Evolutionary conservation across 2,329 filamentous ascomycete species (phyloP).

Genomic region (Stemphylium beticola): DNA sequence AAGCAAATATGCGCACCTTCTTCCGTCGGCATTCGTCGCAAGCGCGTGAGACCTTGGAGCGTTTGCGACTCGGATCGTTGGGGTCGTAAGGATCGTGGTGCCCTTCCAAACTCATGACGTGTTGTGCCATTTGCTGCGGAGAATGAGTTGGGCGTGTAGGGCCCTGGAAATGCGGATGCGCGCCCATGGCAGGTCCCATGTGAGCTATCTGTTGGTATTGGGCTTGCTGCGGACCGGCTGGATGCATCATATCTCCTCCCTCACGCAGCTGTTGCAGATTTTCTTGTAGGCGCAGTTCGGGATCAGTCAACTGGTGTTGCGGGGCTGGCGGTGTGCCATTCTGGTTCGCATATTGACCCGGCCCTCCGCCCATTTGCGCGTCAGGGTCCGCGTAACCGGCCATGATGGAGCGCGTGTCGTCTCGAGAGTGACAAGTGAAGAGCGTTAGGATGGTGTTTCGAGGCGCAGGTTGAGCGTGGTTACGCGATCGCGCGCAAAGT

Average conservation of each 20-base stretch:
- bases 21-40: constrained; percentile 52
- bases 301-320: constrained; percentile 40
- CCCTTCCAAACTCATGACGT: constrained; percentile 47
- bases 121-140: constrained; percentile 49
- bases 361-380: constrained; percentile 41
- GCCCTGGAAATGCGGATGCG: constrained; percentile 46
- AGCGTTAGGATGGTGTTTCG: not conserved
- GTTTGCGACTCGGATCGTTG: constrained; percentile 46
- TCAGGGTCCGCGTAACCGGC: constrained; percentile 44
- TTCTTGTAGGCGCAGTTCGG: constrained; percentile 44
- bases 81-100: constrained; percentile 44
- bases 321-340: constrained; percentile 45
- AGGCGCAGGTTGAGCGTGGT: constrained; percentile 8
- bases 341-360: constrained; percentile 45
- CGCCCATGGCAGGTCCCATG: constrained; percentile 35
- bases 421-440: constrained; percentile 8
- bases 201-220: constrained; percentile 37
- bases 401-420: constrained; percentile 33
- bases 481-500: constrained; percentile 27
- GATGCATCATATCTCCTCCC: constrained; percentile 41
- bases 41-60: constrained; percentile 51
- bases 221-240: constrained; percentile 32
- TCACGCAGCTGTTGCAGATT: constrained; percentile 45
- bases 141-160: constrained; percentile 45
- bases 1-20: constrained; percentile 39